phyloP scores from a whole-genome alignment of 495 filamentous ascomycete species.

The Chlorociboria aeruginascens region DNA sequence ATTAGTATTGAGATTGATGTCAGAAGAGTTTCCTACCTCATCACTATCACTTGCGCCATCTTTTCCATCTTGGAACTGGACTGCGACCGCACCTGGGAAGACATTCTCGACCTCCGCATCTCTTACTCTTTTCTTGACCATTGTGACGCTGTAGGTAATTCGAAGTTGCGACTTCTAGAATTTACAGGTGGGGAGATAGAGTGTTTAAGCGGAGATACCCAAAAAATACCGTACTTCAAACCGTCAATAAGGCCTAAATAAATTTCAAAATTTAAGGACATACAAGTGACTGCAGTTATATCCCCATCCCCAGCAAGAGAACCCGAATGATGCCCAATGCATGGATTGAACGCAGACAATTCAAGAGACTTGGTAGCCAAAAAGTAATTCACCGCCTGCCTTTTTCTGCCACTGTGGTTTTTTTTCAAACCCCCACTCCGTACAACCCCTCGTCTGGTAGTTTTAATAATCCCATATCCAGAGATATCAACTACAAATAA shows the following conservation, averaged over 20 bases:
- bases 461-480: not conserved
- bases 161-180: conserved; percentile 8
- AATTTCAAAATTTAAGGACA: no score
- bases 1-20: conserved; percentile 15
- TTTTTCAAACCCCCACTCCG: conserved; percentile 22
- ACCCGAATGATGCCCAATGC: no score
- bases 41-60: conserved; percentile 29
- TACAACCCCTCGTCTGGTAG: conserved; percentile 21
- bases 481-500: conserved; percentile 12
- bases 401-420: no score
- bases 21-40: conserved; percentile 21
- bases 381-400: no score
- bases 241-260: no score
- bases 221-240: no score
- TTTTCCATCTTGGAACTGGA: conserved; percentile 18
- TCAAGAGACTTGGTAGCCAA: no score
- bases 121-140: conserved; percentile 36
- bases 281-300: no score
- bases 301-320: no score
- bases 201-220: no score
- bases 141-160: conserved; percentile 10
- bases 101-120: conserved; percentile 31
- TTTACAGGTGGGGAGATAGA: not conserved
- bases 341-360: no score
- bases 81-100: conserved; percentile 8